Evolutionary conservation across 2,329 filamentous ascomycete genomes (phyloP).

Genomic region (Purpureocillium lavendulum): DNA sequence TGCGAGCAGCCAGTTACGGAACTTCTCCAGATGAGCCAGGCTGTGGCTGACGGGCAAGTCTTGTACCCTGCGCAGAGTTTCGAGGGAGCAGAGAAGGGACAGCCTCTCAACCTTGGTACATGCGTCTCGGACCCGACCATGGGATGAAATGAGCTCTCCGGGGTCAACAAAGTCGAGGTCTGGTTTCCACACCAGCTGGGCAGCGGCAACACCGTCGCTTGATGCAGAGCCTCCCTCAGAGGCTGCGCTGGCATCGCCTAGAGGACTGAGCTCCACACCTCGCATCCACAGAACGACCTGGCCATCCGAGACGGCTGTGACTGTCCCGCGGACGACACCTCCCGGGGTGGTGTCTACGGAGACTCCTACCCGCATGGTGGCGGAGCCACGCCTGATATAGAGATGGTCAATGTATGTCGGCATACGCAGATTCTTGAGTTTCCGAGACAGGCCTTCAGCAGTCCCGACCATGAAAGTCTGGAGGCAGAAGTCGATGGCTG

Average conservation of each 20-base stretch:
- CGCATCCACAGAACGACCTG: neutral
- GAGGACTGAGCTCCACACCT: neutral
- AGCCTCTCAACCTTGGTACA: neutral
- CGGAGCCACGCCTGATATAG: conserved; percentile 3
- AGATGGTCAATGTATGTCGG: neutral
- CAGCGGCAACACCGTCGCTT: neutral
- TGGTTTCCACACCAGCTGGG: neutral
- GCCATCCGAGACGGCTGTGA: neutral
- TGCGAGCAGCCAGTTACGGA: conserved; percentile 3
- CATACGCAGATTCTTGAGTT: neutral
- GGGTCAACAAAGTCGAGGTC: neutral
- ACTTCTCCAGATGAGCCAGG: conserved; percentile 3
- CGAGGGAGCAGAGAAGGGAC: neutral
- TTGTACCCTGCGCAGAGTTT: neutral
- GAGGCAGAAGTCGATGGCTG: conserved; percentile 7
- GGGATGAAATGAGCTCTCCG: neutral
- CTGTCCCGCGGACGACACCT: neutral
- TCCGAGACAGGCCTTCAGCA: neutral
- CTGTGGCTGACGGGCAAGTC: neutral
- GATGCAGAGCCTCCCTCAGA: neutral
- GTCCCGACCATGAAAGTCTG: conserved; percentile 3
- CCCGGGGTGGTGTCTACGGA: neutral
- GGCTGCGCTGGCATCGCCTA: neutral
- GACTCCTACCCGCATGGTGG: neutral
- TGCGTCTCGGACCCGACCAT: neutral